These are phyloP conservation scores for Ganoderma boninense DNA, from an alignment of 1,284 basidiomycete genomes.

Conservation along the genomic window DNA sequence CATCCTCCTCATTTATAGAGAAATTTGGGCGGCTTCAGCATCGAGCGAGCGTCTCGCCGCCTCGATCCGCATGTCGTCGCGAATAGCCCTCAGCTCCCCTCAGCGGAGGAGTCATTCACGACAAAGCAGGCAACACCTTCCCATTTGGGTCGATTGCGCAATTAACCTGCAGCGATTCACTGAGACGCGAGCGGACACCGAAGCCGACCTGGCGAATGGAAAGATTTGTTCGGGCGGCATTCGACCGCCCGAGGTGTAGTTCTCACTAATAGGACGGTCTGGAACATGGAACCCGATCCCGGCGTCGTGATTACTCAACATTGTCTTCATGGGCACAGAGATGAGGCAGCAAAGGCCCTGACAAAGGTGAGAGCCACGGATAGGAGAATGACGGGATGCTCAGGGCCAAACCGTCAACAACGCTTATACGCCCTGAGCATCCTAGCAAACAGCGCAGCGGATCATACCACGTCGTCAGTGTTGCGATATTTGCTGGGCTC, in stretches of 20 bases:
- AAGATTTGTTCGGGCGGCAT: neutral
- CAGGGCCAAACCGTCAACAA: too few relatives aligned
- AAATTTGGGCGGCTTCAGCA: too few relatives aligned
- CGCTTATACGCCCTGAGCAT: too few relatives aligned
- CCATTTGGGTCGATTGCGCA: neutral
- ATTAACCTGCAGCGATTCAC: neutral
- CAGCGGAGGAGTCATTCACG: neutral
- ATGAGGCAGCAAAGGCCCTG: too few relatives aligned
- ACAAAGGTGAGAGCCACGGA: too few relatives aligned
- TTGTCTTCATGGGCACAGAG: too few relatives aligned
- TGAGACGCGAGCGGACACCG: neutral
- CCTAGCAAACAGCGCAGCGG: too few relatives aligned
- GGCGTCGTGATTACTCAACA: too few relatives aligned
- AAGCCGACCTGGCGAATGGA: neutral
- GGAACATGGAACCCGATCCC: neutral
- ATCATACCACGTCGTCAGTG: too few relatives aligned
- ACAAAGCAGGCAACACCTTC: neutral
- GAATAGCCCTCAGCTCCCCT: neutral
- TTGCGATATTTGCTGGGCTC: too few relatives aligned
- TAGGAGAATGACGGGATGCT: too few relatives aligned
- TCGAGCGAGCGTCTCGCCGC: too few relatives aligned
- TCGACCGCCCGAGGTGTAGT: neutral
- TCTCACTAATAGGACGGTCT: neutral
- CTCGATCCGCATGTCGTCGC: neutral
- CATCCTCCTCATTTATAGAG: neutral